These are phyloP conservation scores for Hypomyces perniciosus DNA, from an alignment of 2,329 filamentous ascomycete genomes.

Conservation along the genomic window DNA sequence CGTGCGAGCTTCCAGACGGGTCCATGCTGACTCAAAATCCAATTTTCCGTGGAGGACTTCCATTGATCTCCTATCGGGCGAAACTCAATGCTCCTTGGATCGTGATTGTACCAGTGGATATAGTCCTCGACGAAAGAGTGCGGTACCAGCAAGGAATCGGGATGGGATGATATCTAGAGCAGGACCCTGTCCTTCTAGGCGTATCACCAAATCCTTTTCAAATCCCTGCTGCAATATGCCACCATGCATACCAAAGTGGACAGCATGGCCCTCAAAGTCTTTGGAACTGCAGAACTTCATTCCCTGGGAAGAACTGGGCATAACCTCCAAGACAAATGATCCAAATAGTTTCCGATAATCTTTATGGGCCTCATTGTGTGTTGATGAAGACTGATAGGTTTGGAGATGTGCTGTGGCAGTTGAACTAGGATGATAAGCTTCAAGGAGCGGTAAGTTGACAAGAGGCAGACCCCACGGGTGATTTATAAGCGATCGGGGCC, in stretches of 20 bases:
- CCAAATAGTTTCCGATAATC: slow-evolving; percentile 40
- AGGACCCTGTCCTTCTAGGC: slow-evolving; percentile 12
- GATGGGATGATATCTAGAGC: slow-evolving; percentile 29
- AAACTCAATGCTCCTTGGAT: slow-evolving; percentile 26
- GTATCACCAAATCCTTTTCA: slow-evolving; percentile 28
- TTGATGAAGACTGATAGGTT: no score
- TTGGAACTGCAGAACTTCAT: slow-evolving; percentile 3
- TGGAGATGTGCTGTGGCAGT: no score
- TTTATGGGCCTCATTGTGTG: slow-evolving; percentile 32
- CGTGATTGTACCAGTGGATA: slow-evolving; percentile 41
- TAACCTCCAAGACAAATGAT: slow-evolving; percentile 33
- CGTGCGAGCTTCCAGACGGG: not conserved
- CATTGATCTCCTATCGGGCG: slow-evolving; percentile 22
- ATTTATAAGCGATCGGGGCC: no score
- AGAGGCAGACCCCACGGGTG: no score
- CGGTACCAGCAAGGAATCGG: slow-evolving; percentile 28
- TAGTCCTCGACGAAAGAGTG: slow-evolving; percentile 32
- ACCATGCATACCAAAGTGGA: slow-evolving; percentile 29
- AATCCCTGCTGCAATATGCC: not conserved
- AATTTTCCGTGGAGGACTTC: slow-evolving; percentile 17
- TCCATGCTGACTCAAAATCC: slow-evolving; percentile 13
- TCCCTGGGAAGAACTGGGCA: slow-evolving; percentile 30
- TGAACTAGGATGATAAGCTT: no score
- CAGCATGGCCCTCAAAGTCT: slow-evolving; percentile 21
- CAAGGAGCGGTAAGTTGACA: no score